Conservation (phyloP, 2,329 filamentous ascomycete genomes). For the Mollisia scopiformis region DNA sequence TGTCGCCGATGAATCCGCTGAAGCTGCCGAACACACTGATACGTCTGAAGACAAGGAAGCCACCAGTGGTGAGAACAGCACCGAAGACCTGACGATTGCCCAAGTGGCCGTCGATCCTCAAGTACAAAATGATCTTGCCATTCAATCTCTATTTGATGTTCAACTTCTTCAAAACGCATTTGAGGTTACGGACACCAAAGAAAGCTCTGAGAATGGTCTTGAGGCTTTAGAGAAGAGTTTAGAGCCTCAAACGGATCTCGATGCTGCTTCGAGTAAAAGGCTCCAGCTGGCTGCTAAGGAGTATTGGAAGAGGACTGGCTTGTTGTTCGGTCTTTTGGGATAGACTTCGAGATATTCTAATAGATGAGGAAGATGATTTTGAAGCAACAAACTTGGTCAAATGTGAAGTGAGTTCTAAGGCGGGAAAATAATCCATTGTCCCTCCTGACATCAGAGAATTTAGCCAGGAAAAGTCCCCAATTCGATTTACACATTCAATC, state of each 20-base stretch:
- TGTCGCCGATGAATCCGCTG: not conserved
- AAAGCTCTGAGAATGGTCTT: constrained; percentile 45
- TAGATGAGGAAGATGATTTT: not conserved
- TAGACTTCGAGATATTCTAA: constrained; percentile 19
- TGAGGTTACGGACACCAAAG: constrained; percentile 29
- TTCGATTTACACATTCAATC: too few species aligned
- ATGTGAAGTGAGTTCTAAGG: too few species aligned
- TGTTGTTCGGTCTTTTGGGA: constrained; percentile 79
- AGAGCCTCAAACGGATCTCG: constrained; percentile 49
- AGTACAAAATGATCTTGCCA: constrained; percentile 48
- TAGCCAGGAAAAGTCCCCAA: too few species aligned
- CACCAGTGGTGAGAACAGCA: not conserved
- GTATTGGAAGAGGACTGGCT: constrained; percentile 81
- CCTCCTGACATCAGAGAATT: too few species aligned
- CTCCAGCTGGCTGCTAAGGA: constrained; percentile 68
- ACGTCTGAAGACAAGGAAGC: not conserved
- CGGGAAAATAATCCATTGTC: too few species aligned
- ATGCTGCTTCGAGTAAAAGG: constrained; percentile 50
- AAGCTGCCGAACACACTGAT: not conserved
- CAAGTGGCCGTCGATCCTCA: not conserved
- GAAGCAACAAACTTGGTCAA: too few species aligned
- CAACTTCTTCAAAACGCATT: constrained; percentile 53
- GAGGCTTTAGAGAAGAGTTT: constrained; percentile 47
- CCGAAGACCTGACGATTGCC: not conserved
- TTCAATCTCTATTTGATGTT: constrained; percentile 66